Evolutionary conservation across 805 yeast species (phyloP).

Genomic region (Saccharomycopsis capsularis): DNA sequence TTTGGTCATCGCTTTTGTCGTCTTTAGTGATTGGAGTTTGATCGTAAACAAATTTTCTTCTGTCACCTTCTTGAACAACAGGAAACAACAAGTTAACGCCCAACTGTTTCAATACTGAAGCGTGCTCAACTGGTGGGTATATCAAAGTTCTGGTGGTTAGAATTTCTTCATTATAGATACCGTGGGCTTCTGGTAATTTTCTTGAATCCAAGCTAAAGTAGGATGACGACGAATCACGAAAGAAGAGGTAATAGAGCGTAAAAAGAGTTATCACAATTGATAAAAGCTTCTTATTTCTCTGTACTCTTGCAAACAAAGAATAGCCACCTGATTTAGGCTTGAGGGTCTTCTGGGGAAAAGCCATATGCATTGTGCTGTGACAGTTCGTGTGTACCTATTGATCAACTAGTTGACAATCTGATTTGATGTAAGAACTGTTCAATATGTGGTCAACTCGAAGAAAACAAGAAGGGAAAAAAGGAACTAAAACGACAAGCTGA

Average conservation of each 20-base stretch:
- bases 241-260: slow-evolving; percentile 15
- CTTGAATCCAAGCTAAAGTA: slow-evolving; percentile 13
- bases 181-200: slow-evolving; percentile 33
- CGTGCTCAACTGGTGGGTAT: slow-evolving; percentile 71
- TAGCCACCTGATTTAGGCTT: slow-evolving; percentile 18
- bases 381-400: too few species aligned
- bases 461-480: too few species aligned
- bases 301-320: slow-evolving; percentile 9
- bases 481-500: neutral
- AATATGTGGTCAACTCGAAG: too few species aligned
- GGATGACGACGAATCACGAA: slow-evolving; percentile 11
- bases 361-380: slow-evolving; percentile 22
- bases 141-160: slow-evolving; percentile 47
- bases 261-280: slow-evolving; percentile 10
- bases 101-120: slow-evolving; percentile 51
- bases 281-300: slow-evolving; percentile 13
- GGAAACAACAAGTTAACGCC: slow-evolving; percentile 44
- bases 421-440: too few species aligned
- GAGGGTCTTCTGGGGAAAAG: slow-evolving; percentile 21
- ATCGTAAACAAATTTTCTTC: slow-evolving; percentile 20
- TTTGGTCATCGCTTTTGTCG: slow-evolving; percentile 23
- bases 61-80: slow-evolving; percentile 19
- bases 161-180: slow-evolving; percentile 39
- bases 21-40: slow-evolving; percentile 12
- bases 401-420: too few species aligned